A percentile compares a stretch with the other conserved stretches of the same genome.
Conservation (phyloP, 2,329 filamentous ascomycete species). For the Alternaria brassicae region DNA sequence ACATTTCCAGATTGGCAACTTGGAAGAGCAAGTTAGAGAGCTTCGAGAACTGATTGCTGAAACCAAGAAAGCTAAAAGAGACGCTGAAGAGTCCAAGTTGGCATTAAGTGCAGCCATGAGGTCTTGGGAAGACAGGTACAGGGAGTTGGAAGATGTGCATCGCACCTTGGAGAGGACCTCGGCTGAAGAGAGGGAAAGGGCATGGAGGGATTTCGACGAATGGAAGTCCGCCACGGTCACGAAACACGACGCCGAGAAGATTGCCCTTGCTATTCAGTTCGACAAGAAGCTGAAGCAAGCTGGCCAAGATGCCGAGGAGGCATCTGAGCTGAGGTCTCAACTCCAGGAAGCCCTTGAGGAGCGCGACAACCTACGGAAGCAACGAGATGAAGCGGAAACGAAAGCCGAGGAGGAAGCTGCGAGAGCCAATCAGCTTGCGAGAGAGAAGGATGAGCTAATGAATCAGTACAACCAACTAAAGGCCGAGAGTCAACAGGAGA, state of each 20-base stretch:
- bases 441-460: constrained; percentile 48
- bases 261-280: constrained; percentile 50
- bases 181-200: constrained; percentile 45
- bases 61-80: constrained; percentile 54
- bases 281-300: constrained; percentile 55
- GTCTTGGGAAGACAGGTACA: constrained; percentile 54
- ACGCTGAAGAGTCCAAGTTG: constrained; percentile 42
- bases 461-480: constrained; percentile 42
- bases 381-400: constrained; percentile 33
- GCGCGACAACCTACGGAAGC: constrained; percentile 57
- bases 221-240: constrained; percentile 50
- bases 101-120: constrained; percentile 44
- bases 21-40: constrained; percentile 62
- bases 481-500: constrained; percentile 47
- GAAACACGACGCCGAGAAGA: constrained; percentile 49
- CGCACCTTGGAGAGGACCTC: constrained; percentile 48
- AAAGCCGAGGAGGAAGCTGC: constrained; percentile 46
- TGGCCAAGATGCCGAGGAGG: constrained; percentile 54
- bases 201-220: constrained; percentile 53
- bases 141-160: constrained; percentile 53
- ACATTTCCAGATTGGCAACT: constrained; percentile 58
- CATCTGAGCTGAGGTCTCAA: constrained; percentile 44
- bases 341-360: constrained; percentile 58
- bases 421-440: constrained; percentile 36
- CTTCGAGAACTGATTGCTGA: constrained; percentile 56